Percentiles rank a stretch among this genome's conserved stretches.
phyloP scores from a whole-genome alignment of 441 rosid genomes.

The Monsonia emarginata region DNA sequence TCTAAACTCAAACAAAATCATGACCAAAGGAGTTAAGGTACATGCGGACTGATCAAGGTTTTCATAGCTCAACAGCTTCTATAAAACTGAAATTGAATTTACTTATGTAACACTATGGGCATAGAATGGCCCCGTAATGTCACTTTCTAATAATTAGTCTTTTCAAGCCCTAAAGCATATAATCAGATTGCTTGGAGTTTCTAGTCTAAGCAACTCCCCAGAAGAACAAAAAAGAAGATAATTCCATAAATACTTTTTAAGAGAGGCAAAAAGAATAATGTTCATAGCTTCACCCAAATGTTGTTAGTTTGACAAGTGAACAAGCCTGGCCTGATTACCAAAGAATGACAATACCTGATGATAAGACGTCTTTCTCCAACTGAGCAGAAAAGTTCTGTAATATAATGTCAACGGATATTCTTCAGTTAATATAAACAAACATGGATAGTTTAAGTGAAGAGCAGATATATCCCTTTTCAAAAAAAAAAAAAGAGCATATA shows the following conservation, averaged over 20 bases:
- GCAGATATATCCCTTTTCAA: too few species aligned
- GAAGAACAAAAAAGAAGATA: too few species aligned
- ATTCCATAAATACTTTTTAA: too few species aligned
- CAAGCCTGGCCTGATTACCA: not conserved
- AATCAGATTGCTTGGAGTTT: not conserved
- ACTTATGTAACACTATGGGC: not conserved
- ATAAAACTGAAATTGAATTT: not conserved
- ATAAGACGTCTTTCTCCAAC: conserved; percentile 82
- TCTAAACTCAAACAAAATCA: not conserved
- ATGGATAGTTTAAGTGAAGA: not conserved
- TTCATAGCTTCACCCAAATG: not conserved
- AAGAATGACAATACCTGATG: conserved; percentile 45
- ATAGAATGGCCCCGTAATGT: not conserved
- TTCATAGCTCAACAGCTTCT: not conserved
- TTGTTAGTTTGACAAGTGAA: not conserved
- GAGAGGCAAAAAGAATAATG: not conserved
- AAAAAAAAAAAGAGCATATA: not conserved
- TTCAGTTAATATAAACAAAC: conserved; percentile 16
- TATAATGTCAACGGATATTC: conserved; percentile 14
- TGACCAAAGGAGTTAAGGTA: not conserved
- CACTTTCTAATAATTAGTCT: not conserved
- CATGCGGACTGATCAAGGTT: not conserved
- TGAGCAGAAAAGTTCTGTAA: conserved; percentile 94
- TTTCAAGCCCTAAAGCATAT: not conserved
- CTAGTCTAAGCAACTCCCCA: not conserved